A percentile compares a stretch with the other conserved stretches of the same genome.
Conservation (phyloP, 495 filamentous ascomycete species). For the Lindgomyces ingoldianus region DNA sequence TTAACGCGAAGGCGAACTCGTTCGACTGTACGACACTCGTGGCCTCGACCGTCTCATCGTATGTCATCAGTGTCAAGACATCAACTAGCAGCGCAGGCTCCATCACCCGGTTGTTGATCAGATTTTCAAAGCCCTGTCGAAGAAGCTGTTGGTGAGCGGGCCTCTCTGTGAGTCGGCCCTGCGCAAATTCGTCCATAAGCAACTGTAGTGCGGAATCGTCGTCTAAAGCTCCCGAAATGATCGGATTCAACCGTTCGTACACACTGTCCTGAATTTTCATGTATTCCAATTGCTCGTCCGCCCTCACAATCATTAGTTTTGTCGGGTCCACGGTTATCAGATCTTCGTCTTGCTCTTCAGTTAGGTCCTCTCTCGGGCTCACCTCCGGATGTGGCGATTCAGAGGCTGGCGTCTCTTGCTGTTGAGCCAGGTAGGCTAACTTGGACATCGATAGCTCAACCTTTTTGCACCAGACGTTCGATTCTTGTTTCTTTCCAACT, state of each 20-base stretch:
- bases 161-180: slow-evolving; percentile 56
- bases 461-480: slow-evolving; percentile 83
- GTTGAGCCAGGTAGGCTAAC: slow-evolving; percentile 68
- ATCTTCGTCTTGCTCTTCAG: slow-evolving; percentile 12
- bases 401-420: slow-evolving; percentile 43
- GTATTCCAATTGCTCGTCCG: slow-evolving; percentile 49
- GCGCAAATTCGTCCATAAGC: slow-evolving; percentile 67
- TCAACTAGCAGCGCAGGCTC: slow-evolving; percentile 71
- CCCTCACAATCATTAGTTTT: not conserved
- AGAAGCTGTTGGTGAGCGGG: slow-evolving; percentile 67
- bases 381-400: no score
- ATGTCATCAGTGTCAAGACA: slow-evolving; percentile 71
- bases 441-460: slow-evolving; percentile 88
- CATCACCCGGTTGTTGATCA: slow-evolving; percentile 69
- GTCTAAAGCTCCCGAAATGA: slow-evolving; percentile 70
- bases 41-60: slow-evolving; percentile 28
- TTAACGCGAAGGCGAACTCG: slow-evolving; percentile 69
- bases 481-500: slow-evolving; percentile 65
- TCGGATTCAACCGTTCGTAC: slow-evolving; percentile 59
- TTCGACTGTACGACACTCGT: slow-evolving; percentile 39
- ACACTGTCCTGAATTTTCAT: slow-evolving; percentile 75
- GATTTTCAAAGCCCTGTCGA: slow-evolving; percentile 60
- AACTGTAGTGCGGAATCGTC: slow-evolving; percentile 72
- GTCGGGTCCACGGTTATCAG: not conserved
- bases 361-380: slow-evolving; percentile 21